Evolutionary conservation across 768 basidiomycete species (phyloP).

Genomic region (Boletus tylopilopsis): DNA sequence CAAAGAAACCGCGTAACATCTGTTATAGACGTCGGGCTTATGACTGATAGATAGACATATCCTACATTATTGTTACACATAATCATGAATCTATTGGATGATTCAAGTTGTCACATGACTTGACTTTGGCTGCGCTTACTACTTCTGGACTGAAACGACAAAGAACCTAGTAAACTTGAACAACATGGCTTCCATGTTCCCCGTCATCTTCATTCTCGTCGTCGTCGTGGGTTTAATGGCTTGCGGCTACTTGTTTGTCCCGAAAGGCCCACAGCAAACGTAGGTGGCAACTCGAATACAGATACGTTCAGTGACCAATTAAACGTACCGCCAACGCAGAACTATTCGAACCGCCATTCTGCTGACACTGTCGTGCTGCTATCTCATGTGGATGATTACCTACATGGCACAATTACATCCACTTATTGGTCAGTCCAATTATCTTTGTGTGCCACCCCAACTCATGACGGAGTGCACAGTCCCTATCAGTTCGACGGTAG

Average conservation of each 20-base stretch:
- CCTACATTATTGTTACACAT: constrained; percentile 2
- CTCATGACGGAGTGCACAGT: constrained; percentile 10
- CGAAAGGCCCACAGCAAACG: constrained; percentile 91
- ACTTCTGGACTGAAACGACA: too few species aligned
- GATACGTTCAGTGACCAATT: neutral
- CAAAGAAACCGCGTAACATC: constrained; percentile 63
- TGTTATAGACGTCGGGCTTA: constrained; percentile 63
- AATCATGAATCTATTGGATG: too few species aligned
- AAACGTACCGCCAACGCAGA: constrained; percentile 38
- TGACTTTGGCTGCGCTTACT: too few species aligned
- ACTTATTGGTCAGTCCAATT: constrained; percentile 65
- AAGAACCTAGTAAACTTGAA: too few species aligned
- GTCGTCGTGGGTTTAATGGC: constrained; percentile 63
- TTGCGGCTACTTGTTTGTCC: constrained; percentile 62
- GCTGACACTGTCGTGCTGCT: constrained; percentile 78
- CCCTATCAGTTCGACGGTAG: constrained; percentile 14
- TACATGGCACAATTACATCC: constrained; percentile 94
- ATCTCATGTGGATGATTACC: constrained; percentile 97
- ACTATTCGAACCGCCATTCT: constrained; percentile 77
- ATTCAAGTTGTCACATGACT: constrained; percentile 15
- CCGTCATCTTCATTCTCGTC: constrained; percentile 64
- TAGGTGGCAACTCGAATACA: constrained; percentile 37
- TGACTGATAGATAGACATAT: constrained; percentile 32
- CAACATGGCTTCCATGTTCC: constrained; percentile 66
- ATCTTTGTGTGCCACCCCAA: neutral